These are phyloP conservation scores for Hordeum marinum DNA, from an alignment of 176 grass and related monocot species.

Conservation along the genomic window DNA sequence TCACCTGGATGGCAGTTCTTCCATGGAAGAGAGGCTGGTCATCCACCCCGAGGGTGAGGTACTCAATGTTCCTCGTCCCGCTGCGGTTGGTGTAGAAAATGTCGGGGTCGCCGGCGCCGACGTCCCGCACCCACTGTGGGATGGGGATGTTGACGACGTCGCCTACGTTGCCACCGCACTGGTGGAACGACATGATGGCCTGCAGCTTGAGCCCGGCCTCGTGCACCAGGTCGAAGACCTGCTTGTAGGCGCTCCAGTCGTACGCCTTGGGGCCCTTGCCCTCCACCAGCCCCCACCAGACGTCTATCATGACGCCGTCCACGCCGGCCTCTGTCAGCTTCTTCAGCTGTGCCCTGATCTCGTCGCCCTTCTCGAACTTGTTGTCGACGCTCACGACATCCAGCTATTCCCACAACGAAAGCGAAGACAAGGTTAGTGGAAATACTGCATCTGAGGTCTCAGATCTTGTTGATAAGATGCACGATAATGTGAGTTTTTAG, in stretches of 20 bases:
- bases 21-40: constrained; percentile 65
- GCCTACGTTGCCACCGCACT: constrained; percentile 78
- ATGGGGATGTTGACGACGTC: constrained; percentile 69
- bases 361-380: constrained; percentile 41
- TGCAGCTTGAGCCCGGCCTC: constrained; percentile 76
- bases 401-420: constrained; percentile 24
- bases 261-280: constrained; percentile 40
- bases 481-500: neutral
- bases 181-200: constrained; percentile 92
- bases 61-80: constrained; percentile 61
- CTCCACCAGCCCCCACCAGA: constrained; percentile 95
- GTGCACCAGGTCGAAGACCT: constrained; percentile 62
- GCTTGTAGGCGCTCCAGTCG: constrained; percentile 66
- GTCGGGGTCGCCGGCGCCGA: constrained; percentile 35
- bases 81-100: constrained; percentile 79
- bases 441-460: neutral
- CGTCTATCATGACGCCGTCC: constrained; percentile 82
- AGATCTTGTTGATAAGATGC: neutral
- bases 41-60: constrained; percentile 74
- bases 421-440: neutral
- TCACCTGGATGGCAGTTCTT: constrained; percentile 73
- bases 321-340: constrained; percentile 46
- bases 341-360: constrained; percentile 41
- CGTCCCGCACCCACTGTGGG: constrained; percentile 48
- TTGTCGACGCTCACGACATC: constrained; percentile 41